Base-by-base conservation (phyloP, 192 early-diverging fungal species). In the Paraglomus occultum region DNA sequence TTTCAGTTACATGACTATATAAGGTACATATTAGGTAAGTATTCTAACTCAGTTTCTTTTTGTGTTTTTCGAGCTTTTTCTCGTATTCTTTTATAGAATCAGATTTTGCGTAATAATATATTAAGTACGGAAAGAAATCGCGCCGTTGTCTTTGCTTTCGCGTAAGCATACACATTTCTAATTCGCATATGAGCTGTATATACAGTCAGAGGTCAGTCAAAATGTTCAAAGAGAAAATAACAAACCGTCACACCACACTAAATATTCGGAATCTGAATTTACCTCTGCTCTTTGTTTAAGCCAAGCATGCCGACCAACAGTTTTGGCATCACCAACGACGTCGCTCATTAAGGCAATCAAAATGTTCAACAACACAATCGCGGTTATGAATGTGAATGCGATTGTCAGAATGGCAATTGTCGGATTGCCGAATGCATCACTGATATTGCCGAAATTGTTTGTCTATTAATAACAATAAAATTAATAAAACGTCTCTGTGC, bases 201-300 rank as follows among this genome's bases (percentile, higher is more conserved):
- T 22, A 31, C 1, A 20, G 10, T 20, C 39, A 20, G 6, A 57
- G n/a, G n/a, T 6, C 7, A 6, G 12, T 57, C 6, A 31, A 57
- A 31, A 57, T 22, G 22, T 57, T 57, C 12, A 57, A 31, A 31
- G 31, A 31, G 31, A 31, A 31, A 3, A 31, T 31, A 31, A 31
- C 31, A 31, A 31, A 3, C 1, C 31, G 31, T 31, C 31, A 31
- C 31, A 31, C 31, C 31, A 31, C 31, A 31, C 31, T 31, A 20
- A 57, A 8, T 31, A 57, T 8, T 11, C 7, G 18, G 18, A 22
- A n/a, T 12, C 5, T 15, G 4, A 12, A 20, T 31, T 57, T 61
- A 61, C 59, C 59, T 61, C 59, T 14, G 59, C 59, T 40, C 42
- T 61, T 39, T 61, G 59, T 0, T 61, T 61, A 61, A 61, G 59